Conservation (phyloP, 345 rosid genomes). For the Stellera chamaejasme region DNA sequence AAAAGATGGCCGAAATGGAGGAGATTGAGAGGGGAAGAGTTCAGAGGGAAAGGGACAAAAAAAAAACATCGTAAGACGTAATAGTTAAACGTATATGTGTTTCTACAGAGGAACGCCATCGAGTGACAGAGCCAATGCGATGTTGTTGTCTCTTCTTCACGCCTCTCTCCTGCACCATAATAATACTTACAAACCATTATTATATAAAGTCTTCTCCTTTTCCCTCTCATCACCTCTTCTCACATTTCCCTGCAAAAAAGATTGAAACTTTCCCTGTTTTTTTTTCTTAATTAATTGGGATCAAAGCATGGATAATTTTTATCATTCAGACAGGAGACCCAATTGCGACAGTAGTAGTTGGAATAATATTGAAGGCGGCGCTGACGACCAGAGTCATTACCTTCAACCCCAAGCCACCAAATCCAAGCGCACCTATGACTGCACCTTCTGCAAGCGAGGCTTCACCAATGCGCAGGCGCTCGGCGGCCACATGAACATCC, state of each 20-base stretch:
- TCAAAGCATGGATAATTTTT: not conserved
- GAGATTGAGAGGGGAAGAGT: constrained; percentile 19
- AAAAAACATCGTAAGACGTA: constrained; percentile 12
- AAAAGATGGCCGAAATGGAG: constrained; percentile 17
- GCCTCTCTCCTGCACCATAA: not conserved
- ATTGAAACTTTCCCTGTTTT: not conserved
- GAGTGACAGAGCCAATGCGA: constrained; percentile 23
- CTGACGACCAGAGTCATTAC: constrained; percentile 18
- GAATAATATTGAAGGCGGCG: constrained; percentile 12
- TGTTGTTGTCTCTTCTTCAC: constrained; percentile 25
- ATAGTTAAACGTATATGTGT: constrained; percentile 9
- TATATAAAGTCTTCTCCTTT: constrained; percentile 1
- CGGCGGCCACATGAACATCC: constrained; percentile 91
- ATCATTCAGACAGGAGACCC: constrained; percentile 19
- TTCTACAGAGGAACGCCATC: not conserved
- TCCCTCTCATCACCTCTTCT: not conserved
- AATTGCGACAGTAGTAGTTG: constrained; percentile 17
- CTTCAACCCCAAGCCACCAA: constrained; percentile 18
- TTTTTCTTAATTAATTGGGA: not conserved
- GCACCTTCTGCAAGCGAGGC: constrained; percentile 74
- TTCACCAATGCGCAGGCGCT: constrained; percentile 88
- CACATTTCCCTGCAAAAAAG: not conserved
- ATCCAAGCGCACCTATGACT: constrained; percentile 42
- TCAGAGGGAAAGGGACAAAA: constrained; percentile 28
- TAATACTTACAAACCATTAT: constrained; percentile 2